A percentile compares a stretch with the other conserved stretches of the same genome.
These are phyloP conservation scores for Euphrasia confusa DNA, from an alignment of 257 asterid species.

Conservation along the genomic window DNA sequence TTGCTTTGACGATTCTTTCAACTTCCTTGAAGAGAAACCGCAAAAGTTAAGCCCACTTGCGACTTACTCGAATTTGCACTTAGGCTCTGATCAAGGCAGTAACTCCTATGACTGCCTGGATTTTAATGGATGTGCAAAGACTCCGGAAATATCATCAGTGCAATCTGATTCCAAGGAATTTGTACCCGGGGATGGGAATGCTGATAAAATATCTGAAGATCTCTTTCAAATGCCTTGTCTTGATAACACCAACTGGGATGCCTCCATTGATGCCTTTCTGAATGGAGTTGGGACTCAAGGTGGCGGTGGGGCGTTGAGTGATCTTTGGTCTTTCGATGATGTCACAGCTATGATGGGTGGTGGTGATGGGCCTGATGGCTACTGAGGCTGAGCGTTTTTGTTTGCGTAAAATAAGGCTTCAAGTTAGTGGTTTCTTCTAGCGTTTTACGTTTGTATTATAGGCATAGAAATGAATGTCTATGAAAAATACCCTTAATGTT, in stretches of 20 bases:
- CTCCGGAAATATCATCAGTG: slow-evolving; percentile 1
- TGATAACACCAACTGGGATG: neutral
- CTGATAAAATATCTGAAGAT: neutral
- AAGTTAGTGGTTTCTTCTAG: neutral
- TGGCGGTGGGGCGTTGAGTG: neutral
- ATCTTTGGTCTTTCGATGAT: neutral
- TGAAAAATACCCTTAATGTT: no score
- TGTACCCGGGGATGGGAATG: neutral
- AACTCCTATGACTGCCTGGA: neutral
- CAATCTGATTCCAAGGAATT: neutral
- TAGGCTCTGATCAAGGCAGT: neutral
- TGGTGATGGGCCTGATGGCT: neutral
- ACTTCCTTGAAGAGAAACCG: neutral
- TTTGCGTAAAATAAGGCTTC: neutral
- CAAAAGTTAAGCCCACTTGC: neutral
- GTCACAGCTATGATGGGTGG: neutral
- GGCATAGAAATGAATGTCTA: no score
- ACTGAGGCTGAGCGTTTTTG: neutral
- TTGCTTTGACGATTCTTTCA: neutral
- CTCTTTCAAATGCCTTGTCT: neutral
- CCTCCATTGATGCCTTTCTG: neutral
- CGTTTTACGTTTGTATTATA: no score
- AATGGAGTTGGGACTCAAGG: neutral
- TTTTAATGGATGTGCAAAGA: neutral
- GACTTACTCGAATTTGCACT: neutral